These are phyloP conservation scores for Pythium utonaiense DNA, from an alignment of 352 stramenopile genomes.

Conservation along the genomic window DNA sequence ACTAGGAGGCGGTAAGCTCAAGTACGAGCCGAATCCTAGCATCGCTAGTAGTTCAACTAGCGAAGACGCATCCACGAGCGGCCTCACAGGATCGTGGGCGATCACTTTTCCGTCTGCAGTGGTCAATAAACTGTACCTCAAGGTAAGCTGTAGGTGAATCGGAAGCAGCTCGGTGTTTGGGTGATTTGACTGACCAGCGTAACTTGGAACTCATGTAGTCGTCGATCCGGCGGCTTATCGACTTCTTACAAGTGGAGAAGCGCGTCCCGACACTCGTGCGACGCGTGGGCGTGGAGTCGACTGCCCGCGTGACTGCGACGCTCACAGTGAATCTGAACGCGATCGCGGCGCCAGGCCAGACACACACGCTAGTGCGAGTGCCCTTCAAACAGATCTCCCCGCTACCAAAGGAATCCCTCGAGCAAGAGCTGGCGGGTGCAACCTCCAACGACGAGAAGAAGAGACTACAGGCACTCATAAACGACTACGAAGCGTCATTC, in stretches of 20 bases:
- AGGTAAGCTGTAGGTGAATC: constrained; percentile 16
- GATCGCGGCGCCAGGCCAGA: constrained; percentile 33
- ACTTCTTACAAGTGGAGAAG: constrained; percentile 55
- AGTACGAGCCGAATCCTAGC: constrained; percentile 25
- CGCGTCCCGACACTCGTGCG: constrained; percentile 28
- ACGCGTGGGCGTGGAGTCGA: constrained; percentile 29
- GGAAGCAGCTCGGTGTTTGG: too few relatives aligned
- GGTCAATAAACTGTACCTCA: constrained; percentile 38
- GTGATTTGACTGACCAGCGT: background rate
- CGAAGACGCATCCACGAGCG: background rate
- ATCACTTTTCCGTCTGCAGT: constrained; percentile 33
- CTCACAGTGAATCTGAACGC: constrained; percentile 37
- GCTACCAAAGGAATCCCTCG: constrained; percentile 39
- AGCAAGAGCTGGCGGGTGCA: constrained; percentile 52
- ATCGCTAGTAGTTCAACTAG: background rate
- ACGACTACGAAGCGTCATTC: constrained; percentile 51
- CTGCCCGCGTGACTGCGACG: constrained; percentile 29
- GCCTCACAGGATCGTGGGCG: constrained; percentile 42
- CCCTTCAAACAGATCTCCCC: constrained; percentile 27
- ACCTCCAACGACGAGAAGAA: constrained; percentile 74
- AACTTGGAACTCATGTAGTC: constrained; percentile 19
- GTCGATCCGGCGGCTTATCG: constrained; percentile 31
- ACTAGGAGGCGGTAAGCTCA: constrained; percentile 43
- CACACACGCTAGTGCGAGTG: constrained; percentile 7
- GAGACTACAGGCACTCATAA: constrained; percentile 52